Evolutionary conservation across 257 asterid genomes (phyloP), one percentile per base, ranked within the genome.

Genomic region (Gynochthodes officinalis): DNA sequence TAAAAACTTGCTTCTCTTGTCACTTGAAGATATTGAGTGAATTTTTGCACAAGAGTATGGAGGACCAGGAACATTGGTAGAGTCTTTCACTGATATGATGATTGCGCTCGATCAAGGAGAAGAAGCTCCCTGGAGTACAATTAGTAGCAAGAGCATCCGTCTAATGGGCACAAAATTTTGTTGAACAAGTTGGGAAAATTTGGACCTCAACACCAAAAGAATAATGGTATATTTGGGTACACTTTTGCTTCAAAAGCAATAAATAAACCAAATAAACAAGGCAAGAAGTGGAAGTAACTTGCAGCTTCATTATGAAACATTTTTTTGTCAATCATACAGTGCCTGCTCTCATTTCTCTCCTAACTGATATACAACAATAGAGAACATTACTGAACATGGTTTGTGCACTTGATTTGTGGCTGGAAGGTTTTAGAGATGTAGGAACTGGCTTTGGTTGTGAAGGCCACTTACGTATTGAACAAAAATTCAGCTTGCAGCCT

Each of bases 41-140:
- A 46, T 91, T 89, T 82, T 49, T 89, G 67, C 83, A 55, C 77
- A 71, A 63, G 91, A 85, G 7, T 93, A 87, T 69, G 97, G 95
- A 80, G 96, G 97, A 59, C 90, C 89, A 1, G 90, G 95, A 61
- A 89, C 98, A 64, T 52, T 78, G 78, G 81, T 89, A 53, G 93
- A 87, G 81, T 93, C 97, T 63, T 87, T 89, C 71, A 84, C 91
- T 10, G 83, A 86, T 77, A 87, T 87, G 91, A 85, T 89, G 90
- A 75, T 89, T 78, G 85, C 75, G 9, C 83, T n/a, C n/a, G n/a
- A n/a, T 89, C 44, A 82, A 86, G 81, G 95, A 89, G 77, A 81
- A 78, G 81, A 73, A 74, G 62, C 85, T 82, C 61, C 85, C 84
- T 8, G 95, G 90, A 59, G 93, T 93, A 23, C 74, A 85, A 6